These are phyloP conservation scores for Aspergillus nidulans DNA, from an alignment of 495 filamentous ascomycete genomes.

Conservation along the genomic window DNA sequence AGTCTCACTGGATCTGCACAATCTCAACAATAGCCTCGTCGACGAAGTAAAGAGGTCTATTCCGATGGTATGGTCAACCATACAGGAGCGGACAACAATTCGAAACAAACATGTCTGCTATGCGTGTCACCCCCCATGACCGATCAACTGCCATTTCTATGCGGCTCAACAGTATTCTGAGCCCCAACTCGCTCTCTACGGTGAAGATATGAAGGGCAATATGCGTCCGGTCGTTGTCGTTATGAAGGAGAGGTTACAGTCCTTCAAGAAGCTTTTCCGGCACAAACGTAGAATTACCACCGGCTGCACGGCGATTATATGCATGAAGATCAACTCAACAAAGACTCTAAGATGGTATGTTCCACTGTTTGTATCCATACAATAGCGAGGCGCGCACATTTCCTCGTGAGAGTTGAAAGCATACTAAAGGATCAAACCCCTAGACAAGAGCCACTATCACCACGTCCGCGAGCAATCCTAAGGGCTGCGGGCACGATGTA, in stretches of 20 bases:
- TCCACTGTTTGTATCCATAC: background rate
- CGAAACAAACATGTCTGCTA: background rate
- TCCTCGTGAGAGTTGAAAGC: background rate
- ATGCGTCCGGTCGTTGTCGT: background rate
- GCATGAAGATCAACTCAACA: background rate
- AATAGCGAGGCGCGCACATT: background rate
- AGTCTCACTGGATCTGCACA: background rate
- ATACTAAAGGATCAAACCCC: background rate
- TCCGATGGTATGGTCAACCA: background rate
- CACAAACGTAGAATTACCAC: background rate
- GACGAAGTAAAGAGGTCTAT: background rate
- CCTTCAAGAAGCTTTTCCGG: background rate
- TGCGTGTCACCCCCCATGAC: background rate
- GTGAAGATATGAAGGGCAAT: background rate
- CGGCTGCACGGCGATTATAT: background rate
- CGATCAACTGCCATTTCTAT: background rate
- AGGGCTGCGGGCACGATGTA: background rate
- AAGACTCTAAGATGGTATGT: background rate
- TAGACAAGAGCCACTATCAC: background rate
- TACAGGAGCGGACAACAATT: background rate
- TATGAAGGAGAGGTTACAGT: background rate
- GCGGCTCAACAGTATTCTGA: constrained; percentile 2
- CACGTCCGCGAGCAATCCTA: background rate
- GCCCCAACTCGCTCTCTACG: background rate
- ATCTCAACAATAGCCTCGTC: background rate